These are phyloP conservation scores for Pichia sp. DNA, from an alignment of 1,139 yeast genomes.

Conservation along the genomic window DNA sequence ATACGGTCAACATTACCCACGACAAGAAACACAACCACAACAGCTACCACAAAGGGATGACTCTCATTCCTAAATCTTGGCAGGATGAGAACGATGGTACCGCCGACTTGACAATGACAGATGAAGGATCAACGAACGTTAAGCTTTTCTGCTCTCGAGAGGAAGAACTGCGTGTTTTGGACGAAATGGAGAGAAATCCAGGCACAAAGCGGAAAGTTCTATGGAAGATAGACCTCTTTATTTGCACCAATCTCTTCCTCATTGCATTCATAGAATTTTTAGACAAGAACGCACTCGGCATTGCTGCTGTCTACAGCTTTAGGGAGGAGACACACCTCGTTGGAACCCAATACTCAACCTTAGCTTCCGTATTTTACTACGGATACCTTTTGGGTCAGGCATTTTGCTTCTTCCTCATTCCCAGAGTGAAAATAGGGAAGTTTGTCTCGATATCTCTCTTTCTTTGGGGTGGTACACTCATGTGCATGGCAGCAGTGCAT, in stretches of 20 bases:
- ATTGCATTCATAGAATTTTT: conserved; percentile 16
- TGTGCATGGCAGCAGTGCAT: conserved; percentile 29
- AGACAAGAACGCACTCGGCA: conserved; percentile 14
- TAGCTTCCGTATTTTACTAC: conserved; percentile 48
- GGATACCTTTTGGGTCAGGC: conserved; percentile 46
- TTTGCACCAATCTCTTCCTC: conserved; percentile 4
- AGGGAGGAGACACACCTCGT: conserved; percentile 11
- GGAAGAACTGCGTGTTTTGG: background rate
- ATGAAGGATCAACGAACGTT: background rate
- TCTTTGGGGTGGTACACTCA: conserved; percentile 40
- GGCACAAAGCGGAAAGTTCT: background rate
- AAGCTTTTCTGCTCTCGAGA: background rate
- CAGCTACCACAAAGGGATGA: too few relatives aligned
- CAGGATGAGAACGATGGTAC: too few relatives aligned
- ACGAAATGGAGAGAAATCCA: conserved; percentile 1
- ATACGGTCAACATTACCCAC: too few relatives aligned
- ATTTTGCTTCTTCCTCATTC: conserved; percentile 37
- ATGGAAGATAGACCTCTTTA: conserved; percentile 5
- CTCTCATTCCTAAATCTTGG: too few relatives aligned
- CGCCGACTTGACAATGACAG: too few relatives aligned
- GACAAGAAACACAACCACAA: too few relatives aligned
- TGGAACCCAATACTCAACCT: conserved; percentile 31
- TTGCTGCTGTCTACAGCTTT: conserved; percentile 17
- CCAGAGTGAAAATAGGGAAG: conserved; percentile 45
- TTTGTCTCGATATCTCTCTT: conserved; percentile 31